Evolutionary conservation across 2,329 filamentous ascomycete species (phyloP), one percentile per base, ranked within the genome.

Genomic region (Coniella vitis): DNA sequence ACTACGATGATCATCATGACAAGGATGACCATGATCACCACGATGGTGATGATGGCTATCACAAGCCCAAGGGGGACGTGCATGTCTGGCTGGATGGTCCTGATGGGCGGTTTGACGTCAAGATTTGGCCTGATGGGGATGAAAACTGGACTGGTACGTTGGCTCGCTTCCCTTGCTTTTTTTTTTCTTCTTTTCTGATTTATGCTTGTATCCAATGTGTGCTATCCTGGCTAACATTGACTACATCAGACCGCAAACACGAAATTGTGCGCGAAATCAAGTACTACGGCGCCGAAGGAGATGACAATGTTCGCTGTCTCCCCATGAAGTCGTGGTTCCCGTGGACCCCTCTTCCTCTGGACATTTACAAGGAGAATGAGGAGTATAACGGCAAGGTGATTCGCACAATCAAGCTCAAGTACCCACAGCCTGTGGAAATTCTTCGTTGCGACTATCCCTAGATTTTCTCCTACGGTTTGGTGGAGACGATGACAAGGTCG

Each of bases 101-200:
- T 3, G 10, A 50, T 9, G 51, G 47, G 17, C 38, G 43, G 20
- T 41, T 45, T 32, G 42, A 53, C 16, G 36, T 51, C 13, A 47
- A 43, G 37, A 48, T 53, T 20, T 53, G 51, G 51, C 51, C 51
- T 20, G 44, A 53, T 20, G 51, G 51, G 5, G 39, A 51, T 32
- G 51, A 53, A 16, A 35, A 39, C 40, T 53, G 48, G 48, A 51
- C 42, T 32, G 42, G 51, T 51, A 25, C 45, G 51, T 51, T 10
- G 16, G 2, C 4, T 31, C 9, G 21, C 9, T n/a, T 25, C 17
- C 19, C 34, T 32, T 13, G 21, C 16, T 31, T 13, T 14, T 21
- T 14, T 2, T 29, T 5, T n/a, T n/a, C n/a, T n/a, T n/a, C n/a
- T n/a, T n/a, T n/a, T n/a, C n/a, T n/a, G n/a, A n/a, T n/a, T n/a